Evolutionary conservation across 768 basidiomycete species (phyloP).

Genomic region (Russula abietina): DNA sequence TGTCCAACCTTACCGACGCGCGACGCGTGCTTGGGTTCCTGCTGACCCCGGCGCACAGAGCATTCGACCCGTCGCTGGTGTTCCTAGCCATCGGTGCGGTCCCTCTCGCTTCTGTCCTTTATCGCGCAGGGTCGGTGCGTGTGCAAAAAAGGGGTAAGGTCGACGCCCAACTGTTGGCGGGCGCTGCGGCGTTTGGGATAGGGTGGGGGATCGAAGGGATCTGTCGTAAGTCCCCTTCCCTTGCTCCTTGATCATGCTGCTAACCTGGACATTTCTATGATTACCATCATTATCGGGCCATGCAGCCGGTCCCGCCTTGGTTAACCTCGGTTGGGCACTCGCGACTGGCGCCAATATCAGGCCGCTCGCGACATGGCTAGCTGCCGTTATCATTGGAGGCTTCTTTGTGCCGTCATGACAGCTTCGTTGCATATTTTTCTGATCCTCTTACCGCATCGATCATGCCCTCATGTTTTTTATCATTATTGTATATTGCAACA

Average conservation of each 20-base stretch:
- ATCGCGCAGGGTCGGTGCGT: constrained; percentile 37
- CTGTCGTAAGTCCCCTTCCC: constrained; percentile 46
- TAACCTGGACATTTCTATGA: background rate
- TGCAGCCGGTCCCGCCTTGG: constrained; percentile 55
- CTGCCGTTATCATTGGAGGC: constrained; percentile 29
- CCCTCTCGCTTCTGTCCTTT: constrained; percentile 42
- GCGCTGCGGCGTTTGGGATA: constrained; percentile 52
- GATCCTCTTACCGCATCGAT: background rate
- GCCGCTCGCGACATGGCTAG: constrained; percentile 39
- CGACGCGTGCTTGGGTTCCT: constrained; percentile 48
- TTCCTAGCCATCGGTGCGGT: constrained; percentile 50
- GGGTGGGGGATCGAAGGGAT: constrained; percentile 59
- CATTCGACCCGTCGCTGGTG: constrained; percentile 53
- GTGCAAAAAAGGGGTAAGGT: constrained; percentile 39
- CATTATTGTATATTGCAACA: constrained; percentile 6
- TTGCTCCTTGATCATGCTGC: background rate
- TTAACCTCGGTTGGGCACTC: constrained; percentile 52
- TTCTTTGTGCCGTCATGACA: constrained; percentile 20
- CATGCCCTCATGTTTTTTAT: constrained; percentile 2
- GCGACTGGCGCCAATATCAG: constrained; percentile 33
- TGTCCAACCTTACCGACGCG: constrained; percentile 49
- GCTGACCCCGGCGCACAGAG: constrained; percentile 41
- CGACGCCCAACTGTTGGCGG: constrained; percentile 42
- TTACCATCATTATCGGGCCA: constrained; percentile 7
- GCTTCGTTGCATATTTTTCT: background rate